Conservation (phyloP, 2,329 filamentous ascomycete genomes). For the Fusarium sublunatum region DNA sequence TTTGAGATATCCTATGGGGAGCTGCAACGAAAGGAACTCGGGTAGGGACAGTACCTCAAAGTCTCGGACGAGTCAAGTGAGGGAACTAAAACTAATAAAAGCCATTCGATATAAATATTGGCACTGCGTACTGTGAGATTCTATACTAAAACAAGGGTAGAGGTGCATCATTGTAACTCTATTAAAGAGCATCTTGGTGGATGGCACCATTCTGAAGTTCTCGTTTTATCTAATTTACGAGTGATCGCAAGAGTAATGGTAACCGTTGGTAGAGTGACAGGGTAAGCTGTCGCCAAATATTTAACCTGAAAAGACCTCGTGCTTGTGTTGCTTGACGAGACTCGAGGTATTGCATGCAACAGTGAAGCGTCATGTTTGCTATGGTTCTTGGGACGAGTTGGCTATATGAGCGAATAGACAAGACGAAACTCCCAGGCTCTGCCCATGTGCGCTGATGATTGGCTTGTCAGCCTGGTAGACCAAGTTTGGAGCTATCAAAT, state of each 20-base stretch:
- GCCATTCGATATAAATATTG: neutral
- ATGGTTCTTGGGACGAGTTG: neutral
- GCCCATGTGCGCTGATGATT: slow-evolving; percentile 50
- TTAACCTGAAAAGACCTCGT: slow-evolving; percentile 24
- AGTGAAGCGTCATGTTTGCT: slow-evolving; percentile 5
- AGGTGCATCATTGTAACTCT: no score
- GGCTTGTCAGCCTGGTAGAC: slow-evolving; percentile 31
- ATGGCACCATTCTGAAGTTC: no score
- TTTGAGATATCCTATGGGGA: slow-evolving; percentile 13
- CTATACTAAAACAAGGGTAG: no score
- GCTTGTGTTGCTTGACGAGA: slow-evolving; percentile 36
- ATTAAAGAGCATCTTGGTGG: no score
- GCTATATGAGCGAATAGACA: slow-evolving; percentile 20
- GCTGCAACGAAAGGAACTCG: neutral
- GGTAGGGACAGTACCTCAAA: neutral
- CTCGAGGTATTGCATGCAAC: slow-evolving; percentile 2
- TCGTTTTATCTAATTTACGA: no score
- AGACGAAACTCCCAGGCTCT: slow-evolving; percentile 23
- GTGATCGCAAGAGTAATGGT: slow-evolving; percentile 1
- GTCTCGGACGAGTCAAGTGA: neutral
- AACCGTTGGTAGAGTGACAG: slow-evolving; percentile 2
- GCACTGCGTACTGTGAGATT: neutral
- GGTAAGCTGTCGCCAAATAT: slow-evolving; percentile 22
- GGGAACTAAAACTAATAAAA: slow-evolving; percentile 16
- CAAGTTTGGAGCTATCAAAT: slow-evolving; percentile 5